Percentiles rank a stretch among this genome's conserved stretches.
Evolutionary conservation across 225 moss, liverwort and hornwort species (phyloP).

Genomic region (Thuidium tamariscinum): DNA sequence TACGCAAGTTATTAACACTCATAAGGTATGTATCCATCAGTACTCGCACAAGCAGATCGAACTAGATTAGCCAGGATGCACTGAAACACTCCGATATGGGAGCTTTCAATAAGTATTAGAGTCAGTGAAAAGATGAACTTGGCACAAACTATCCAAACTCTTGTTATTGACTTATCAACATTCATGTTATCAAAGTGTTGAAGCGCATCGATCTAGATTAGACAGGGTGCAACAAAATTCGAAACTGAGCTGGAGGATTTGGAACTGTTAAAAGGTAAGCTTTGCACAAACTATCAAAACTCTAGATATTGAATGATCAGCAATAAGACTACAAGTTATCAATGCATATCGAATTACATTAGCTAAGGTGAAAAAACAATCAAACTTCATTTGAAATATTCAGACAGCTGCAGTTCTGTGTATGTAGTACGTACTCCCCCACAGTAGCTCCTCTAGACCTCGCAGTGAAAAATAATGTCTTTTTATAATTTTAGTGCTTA

Average conservation of each 20-base stretch:
- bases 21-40: not conserved
- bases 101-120: not conserved
- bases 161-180: not conserved
- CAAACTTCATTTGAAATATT: not conserved
- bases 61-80: not conserved
- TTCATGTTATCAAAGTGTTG: not conserved
- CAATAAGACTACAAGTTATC: not conserved
- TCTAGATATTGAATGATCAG: not conserved
- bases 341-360: too few species aligned
- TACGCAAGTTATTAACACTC: not conserved
- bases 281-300: not conserved
- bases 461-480: too few species aligned
- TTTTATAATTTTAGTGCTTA: not conserved
- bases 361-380: not conserved
- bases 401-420: not conserved
- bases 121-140: not conserved
- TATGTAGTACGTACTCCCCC: not conserved
- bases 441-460: not conserved
- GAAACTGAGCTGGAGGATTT: not conserved
- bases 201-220: not conserved
- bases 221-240: not conserved
- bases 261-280: too few species aligned
- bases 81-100: not conserved
- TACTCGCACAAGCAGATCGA: not conserved
- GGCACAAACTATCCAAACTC: not conserved